Evolutionary conservation across 1,284 basidiomycete genomes (phyloP).

Genomic region (Chalciporus sp.): DNA sequence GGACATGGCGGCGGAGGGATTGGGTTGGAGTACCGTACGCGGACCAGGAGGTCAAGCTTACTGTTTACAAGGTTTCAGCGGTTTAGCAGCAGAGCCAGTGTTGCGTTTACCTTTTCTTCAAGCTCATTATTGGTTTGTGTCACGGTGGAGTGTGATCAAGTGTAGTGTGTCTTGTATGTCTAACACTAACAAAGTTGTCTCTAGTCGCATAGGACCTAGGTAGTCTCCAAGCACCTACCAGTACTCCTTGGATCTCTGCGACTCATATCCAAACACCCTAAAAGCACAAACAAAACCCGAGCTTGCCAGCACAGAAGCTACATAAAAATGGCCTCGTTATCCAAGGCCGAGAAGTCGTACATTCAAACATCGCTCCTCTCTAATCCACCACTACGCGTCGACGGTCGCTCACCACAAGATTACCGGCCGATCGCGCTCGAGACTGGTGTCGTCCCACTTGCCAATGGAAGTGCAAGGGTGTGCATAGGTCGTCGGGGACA

Average conservation of each 20-base stretch:
- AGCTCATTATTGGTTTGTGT: slow-evolving; percentile 25
- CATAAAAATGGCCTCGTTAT: slow-evolving; percentile 43
- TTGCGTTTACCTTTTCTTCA: slow-evolving; percentile 34
- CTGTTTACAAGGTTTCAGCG: slow-evolving; percentile 32
- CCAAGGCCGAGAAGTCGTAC: slow-evolving; percentile 77
- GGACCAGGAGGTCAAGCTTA: slow-evolving; percentile 87
- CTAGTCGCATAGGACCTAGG: no score
- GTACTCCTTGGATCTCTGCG: no score
- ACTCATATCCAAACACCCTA: background rate
- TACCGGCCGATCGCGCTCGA: slow-evolving; percentile 71
- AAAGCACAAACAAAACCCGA: background rate
- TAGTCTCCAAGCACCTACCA: no score
- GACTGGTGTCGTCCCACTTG: slow-evolving; percentile 72
- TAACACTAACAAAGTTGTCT: no score
- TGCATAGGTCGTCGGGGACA: slow-evolving; percentile 64
- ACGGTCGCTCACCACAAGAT: slow-evolving; percentile 66
- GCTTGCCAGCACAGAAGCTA: no score
- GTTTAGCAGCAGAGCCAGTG: background rate
- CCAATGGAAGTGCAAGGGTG: slow-evolving; percentile 77
- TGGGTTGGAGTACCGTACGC: slow-evolving; percentile 91
- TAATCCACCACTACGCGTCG: slow-evolving; percentile 57
- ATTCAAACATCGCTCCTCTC: slow-evolving; percentile 64
- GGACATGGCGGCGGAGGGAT: slow-evolving; percentile 94
- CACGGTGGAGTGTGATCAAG: no score
- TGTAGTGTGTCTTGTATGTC: no score